A percentile compares a stretch with the other conserved stretches of the same genome.
phyloP scores from a whole-genome alignment of 23 red algal genomes.

The Gracilaria caudata region DNA sequence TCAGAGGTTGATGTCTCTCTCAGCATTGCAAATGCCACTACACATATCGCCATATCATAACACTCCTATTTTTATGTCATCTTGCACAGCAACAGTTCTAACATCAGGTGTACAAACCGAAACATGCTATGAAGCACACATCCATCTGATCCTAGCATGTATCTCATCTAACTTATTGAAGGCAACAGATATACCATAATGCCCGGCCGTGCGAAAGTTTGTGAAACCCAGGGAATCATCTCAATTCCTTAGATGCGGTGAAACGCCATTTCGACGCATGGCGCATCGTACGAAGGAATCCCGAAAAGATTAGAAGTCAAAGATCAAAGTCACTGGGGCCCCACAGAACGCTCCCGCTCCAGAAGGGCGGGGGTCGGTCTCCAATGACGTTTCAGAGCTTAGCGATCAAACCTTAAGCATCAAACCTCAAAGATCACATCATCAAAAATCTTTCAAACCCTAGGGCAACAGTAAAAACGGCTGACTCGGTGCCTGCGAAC shows the following conservation, averaged over 20 bases:
- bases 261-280: background rate
- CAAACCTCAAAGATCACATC: conserved; percentile 5
- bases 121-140: background rate
- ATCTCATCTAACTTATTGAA: background rate
- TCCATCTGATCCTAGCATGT: background rate
- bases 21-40: conserved; percentile 53
- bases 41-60: conserved; percentile 29
- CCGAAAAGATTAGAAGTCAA: conserved; percentile 16
- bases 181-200: background rate
- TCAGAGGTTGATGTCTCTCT: conserved; percentile 51
- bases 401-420: conserved; percentile 11
- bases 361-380: too few species aligned
- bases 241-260: background rate
- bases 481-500: conserved; percentile 17
- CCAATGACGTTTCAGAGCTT: background rate
- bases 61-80: background rate
- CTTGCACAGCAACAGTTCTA: background rate
- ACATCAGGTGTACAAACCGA: background rate
- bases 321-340: background rate
- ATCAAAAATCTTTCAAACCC: conserved; percentile 34
- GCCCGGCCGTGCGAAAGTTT: conserved; percentile 41
- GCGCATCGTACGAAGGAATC: background rate
- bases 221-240: background rate
- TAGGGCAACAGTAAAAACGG: conserved; percentile 27
- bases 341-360: too few species aligned